A percentile compares a stretch with the other conserved stretches of the same genome.
Evolutionary conservation across 495 filamentous ascomycete genomes (phyloP).

Genomic region (Aspergillus nanangensis): DNA sequence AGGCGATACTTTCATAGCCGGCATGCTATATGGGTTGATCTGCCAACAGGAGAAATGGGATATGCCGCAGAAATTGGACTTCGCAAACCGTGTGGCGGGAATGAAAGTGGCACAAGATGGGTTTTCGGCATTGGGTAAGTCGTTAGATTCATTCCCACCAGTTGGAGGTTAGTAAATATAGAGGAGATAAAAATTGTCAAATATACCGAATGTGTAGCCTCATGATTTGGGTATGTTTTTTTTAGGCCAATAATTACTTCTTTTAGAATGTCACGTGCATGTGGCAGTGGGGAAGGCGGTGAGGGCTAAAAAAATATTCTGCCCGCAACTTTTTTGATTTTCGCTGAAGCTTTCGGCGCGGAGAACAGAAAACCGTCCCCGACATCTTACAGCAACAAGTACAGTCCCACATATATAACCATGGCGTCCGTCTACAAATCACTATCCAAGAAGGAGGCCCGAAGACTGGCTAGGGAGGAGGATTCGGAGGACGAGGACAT

Average conservation of each 20-base stretch:
- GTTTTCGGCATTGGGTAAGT: slow-evolving; percentile 48
- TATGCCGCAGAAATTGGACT: slow-evolving; percentile 45
- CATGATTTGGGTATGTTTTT: too few relatives aligned
- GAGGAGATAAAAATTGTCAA: too few relatives aligned
- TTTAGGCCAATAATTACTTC: too few relatives aligned
- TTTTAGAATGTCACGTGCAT: neutral
- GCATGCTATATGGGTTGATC: slow-evolving; percentile 58
- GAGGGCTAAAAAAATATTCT: slow-evolving; percentile 36
- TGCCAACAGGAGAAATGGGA: slow-evolving; percentile 49
- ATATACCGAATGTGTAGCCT: too few relatives aligned
- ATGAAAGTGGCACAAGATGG: slow-evolving; percentile 64
- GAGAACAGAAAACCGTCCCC: slow-evolving; percentile 13
- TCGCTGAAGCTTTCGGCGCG: slow-evolving; percentile 12
- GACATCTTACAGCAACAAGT: too few relatives aligned
- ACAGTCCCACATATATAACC: slow-evolving; percentile 27
- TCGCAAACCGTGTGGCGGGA: slow-evolving; percentile 64
- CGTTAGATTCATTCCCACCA: slow-evolving; percentile 8
- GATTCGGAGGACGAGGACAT: slow-evolving; percentile 33
- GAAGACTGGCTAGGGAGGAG: slow-evolving; percentile 26
- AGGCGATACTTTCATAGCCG: slow-evolving; percentile 73
- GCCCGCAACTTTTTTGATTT: slow-evolving; percentile 32
- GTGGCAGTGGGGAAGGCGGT: slow-evolving; percentile 23
- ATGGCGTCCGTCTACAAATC: slow-evolving; percentile 98
- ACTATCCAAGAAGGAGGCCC: slow-evolving; percentile 60
- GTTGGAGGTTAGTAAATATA: too few relatives aligned